Base-by-base conservation (phyloP, 2,329 filamentous ascomycete genomes). In the Fusarium albosuccineum region DNA sequence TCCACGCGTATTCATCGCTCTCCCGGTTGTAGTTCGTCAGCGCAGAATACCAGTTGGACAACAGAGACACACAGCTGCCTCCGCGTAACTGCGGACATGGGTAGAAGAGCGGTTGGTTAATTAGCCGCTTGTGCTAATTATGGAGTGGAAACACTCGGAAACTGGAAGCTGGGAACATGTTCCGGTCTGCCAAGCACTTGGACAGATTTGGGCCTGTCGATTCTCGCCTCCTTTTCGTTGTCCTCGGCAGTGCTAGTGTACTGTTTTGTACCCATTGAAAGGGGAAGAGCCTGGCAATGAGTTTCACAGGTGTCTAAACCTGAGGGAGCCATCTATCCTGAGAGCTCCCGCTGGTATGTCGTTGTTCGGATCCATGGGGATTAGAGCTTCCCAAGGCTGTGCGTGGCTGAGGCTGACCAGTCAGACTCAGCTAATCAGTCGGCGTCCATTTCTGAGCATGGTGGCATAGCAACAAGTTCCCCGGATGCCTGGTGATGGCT, bases 181-280 rank as follows among this genome's bases (percentile, higher is more conserved):
- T 59, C 62, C 57, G 61, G 64, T 62, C 60, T 66, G 68, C 69
- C 68, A 68, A 71, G 69, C 66, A 70, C 62, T 62, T 72, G 65
- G 66, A 67, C 30, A 33, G 54, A 60, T 69, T 69, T 65, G 62
- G 50, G 40, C 5, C 49, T 72, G 56, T 55, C 58, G 53, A 62
- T 67, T 68, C 64, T 67, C 72, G 60, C 71, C 67, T 69, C 71
- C 65, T 72, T 66, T 60, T 57, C 42, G 22, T 22, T 41, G 17
- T 57, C 34, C 27, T 27, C 27, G 17, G 45, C 16, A 27, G 45
- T 36, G 30, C 37, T 29, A n/a, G 13, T 34, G n/a, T 33, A 30
- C 34, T 44, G 10, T 40, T 14, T 46, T 49, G 48, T 42, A 27
- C 7, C 27, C 27, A 37, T 49, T 16, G 7, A 33, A 17, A 7